phyloP scores from a whole-genome alignment of 2,329 filamentous ascomycete species.

The Leptographium radiaticola region DNA sequence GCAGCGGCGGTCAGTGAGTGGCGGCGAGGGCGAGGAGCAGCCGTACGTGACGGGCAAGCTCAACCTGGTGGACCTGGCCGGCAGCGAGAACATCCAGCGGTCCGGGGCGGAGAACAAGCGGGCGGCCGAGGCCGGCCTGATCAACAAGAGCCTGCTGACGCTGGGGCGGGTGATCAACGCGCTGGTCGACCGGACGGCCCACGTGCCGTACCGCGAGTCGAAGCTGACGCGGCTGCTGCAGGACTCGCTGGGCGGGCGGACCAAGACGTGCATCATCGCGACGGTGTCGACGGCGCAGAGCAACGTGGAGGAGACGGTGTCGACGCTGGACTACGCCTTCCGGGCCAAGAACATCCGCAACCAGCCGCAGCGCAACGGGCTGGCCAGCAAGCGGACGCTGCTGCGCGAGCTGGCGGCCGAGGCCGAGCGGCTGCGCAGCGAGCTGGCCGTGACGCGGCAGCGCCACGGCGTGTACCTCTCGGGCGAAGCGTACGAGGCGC shows the following conservation, averaged over 20 bases:
- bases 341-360: conserved; percentile 97
- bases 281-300: conserved; percentile 89
- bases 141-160: conserved; percentile 95
- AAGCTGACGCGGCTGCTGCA: conserved; percentile 90
- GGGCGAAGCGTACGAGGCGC: conserved; percentile 77
- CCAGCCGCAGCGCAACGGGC: conserved; percentile 88
- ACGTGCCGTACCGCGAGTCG: conserved; percentile 88
- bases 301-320: conserved; percentile 96
- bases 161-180: conserved; percentile 96
- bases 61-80: conserved; percentile 91
- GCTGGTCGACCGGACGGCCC: conserved; percentile 74
- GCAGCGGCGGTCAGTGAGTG: conserved; percentile 57
- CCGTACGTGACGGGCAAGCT: conserved; percentile 85
- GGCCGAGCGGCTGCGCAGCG: conserved; percentile 88
- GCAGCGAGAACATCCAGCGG: conserved; percentile 93
- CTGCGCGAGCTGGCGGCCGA: conserved; percentile 81
- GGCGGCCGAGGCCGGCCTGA: conserved; percentile 85
- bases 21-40: conserved; percentile 73
- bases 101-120: conserved; percentile 97
- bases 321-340: conserved; percentile 94
- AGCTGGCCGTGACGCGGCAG: conserved; percentile 83
- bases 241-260: conserved; percentile 89
- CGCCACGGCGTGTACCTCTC: conserved; percentile 92
- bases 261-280: conserved; percentile 97
- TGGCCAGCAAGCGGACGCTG: conserved; percentile 85